A percentile compares a stretch with the other conserved stretches of the same genome.
These are phyloP conservation scores for Curvularia lunata DNA, from an alignment of 2,329 filamentous ascomycete genomes.

Conservation along the genomic window DNA sequence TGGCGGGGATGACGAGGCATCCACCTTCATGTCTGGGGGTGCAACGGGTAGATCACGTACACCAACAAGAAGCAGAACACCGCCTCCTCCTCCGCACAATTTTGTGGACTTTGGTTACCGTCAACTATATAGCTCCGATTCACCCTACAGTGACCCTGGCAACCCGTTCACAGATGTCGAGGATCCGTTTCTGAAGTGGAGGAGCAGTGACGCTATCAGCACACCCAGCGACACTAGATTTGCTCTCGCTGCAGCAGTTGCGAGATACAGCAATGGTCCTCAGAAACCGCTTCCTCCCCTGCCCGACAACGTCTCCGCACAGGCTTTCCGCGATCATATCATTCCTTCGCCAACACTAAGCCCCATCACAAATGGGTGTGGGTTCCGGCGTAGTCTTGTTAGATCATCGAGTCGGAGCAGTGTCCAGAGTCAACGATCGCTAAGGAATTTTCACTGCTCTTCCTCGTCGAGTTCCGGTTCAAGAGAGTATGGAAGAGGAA, in stretches of 20 bases:
- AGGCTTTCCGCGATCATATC: conserved; percentile 18
- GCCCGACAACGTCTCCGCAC: background rate
- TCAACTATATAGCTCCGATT: conserved; percentile 11
- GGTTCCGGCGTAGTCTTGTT: conserved; percentile 13
- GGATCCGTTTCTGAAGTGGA: conserved; percentile 3
- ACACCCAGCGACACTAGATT: conserved; percentile 16
- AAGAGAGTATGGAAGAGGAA: conserved; percentile 16
- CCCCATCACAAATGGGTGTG: conserved; percentile 21
- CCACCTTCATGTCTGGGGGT: conserved; percentile 35
- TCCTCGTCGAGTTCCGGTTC: conserved; percentile 25
- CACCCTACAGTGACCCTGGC: conserved; percentile 19
- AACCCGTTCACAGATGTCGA: conserved; percentile 22
- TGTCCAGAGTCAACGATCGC: conserved; percentile 25
- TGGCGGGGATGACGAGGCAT: conserved; percentile 25
- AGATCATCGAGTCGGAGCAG: conserved; percentile 14
- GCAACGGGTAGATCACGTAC: conserved; percentile 13
- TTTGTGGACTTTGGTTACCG: conserved; percentile 9
- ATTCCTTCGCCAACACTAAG: conserved; percentile 32
- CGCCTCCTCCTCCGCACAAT: conserved; percentile 10
- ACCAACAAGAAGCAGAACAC: background rate
- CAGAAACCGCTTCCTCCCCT: conserved; percentile 11
- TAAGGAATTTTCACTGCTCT: conserved; percentile 24
- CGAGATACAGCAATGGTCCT: conserved; percentile 17
- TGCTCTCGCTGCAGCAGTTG: conserved; percentile 25
- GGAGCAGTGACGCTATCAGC: conserved; percentile 12